Base-by-base conservation (phyloP, 2,329 filamentous ascomycete genomes). In the Xylaria sp. region DNA sequence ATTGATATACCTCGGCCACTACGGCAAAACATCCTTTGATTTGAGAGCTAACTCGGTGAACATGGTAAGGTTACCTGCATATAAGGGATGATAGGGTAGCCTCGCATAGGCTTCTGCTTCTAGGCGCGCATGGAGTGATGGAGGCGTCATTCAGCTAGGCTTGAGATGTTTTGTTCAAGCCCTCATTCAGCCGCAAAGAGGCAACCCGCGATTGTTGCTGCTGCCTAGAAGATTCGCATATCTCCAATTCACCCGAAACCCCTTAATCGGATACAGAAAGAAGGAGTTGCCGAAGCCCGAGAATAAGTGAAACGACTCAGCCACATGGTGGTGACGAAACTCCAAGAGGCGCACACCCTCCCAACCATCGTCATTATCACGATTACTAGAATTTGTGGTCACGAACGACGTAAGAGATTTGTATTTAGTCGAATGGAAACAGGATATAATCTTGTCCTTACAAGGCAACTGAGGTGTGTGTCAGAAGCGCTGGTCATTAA, bases 261-360 rank as follows among this genome's bases (percentile, higher is more conserved):
- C 50, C 49, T 33, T 45, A 50, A 50, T n/a, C 47, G 33, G 15
- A n/a, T 17, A 50, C 47, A 17, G 10, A 31, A 29, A 17, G 22
- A 5, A 27, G 47, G 47, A 20, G 44, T 15, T 20, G 1, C 36
- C 38, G 38, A 20, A 31, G 15, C 5, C 53, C 45, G 45, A 33
- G 20, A 39, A 15, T 55, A 38, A 7, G 39, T 62, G 63, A 66
- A 66, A 66, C 63, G 22, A 55, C 63, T 62, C 63, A 66, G 63
- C 63, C 63, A 66, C 63, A 49, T 27, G 1, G 25, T 5, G 11
- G 11, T 61, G 56, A 65, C 56, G 63, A 65, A 49, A 38, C 13
- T 7, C 7, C 4, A 20, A n/a, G 33, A 59, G 15, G 36, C 22
- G 25, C 0, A 45, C 33, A 39, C 64, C 29, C 50, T 29, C 22